Conservation (phyloP, 305 asterid genomes). For the Striga hermonthica region DNA sequence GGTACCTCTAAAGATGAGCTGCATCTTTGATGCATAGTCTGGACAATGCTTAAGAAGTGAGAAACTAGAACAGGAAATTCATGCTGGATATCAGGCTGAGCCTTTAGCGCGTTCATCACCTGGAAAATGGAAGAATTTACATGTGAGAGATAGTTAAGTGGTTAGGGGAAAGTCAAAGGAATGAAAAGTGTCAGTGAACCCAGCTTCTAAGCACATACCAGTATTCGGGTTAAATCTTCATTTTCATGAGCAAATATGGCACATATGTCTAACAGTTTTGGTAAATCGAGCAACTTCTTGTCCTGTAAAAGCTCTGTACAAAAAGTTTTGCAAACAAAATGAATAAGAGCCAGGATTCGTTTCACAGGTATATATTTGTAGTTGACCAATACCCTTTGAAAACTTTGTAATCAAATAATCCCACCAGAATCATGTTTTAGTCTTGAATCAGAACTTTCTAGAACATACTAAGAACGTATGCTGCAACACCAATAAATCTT, state of each 20-base stretch:
- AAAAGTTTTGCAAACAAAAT: conserved; percentile 44
- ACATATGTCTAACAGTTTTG: conserved; percentile 82
- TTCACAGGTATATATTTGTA: background rate
- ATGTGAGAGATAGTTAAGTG: conserved; percentile 10
- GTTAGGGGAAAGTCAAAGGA: conserved; percentile 15
- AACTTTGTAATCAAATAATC: background rate
- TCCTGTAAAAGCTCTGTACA: conserved; percentile 93
- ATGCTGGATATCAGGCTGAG: conserved; percentile 67
- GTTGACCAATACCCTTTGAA: conserved; percentile 14
- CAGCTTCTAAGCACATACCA: conserved; percentile 47
- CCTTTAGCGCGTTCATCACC: conserved; percentile 78
- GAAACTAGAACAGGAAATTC: conserved; percentile 54
- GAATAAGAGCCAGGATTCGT: conserved; percentile 25
- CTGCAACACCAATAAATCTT: background rate
- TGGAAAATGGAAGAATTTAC: conserved; percentile 34
- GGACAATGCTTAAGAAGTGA: conserved; percentile 63
- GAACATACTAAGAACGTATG: background rate
- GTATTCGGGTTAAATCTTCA: conserved; percentile 73
- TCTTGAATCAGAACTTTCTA: background rate
- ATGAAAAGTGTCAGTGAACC: conserved; percentile 15
- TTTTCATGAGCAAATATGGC: conserved; percentile 85
- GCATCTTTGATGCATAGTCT: conserved; percentile 82
- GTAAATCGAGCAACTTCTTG: conserved; percentile 81
- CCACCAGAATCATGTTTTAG: background rate
- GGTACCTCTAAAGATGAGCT: conserved; percentile 74